Conservation (phyloP, 2,329 filamentous ascomycete species). For the Teratosphaeria pseudoeucalypti region DNA sequence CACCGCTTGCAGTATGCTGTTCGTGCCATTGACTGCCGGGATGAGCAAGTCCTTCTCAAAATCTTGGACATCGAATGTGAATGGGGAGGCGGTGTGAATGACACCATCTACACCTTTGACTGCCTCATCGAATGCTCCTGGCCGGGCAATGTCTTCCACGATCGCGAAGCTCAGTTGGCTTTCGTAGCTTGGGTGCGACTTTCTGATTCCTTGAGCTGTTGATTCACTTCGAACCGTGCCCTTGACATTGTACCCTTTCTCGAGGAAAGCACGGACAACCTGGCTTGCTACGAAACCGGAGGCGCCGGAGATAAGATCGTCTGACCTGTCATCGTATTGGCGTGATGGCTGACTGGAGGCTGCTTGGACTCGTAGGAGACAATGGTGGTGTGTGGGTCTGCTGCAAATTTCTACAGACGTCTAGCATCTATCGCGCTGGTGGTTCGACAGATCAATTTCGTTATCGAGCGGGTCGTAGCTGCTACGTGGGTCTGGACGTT, state of each 20-base stretch:
- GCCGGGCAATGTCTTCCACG: slow-evolving; percentile 23
- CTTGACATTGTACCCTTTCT: slow-evolving; percentile 28
- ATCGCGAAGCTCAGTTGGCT: slow-evolving; percentile 22
- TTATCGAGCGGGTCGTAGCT: background rate
- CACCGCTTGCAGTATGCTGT: background rate
- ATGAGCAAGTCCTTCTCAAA: background rate
- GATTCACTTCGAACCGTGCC: slow-evolving; percentile 27
- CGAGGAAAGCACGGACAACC: slow-evolving; percentile 24
- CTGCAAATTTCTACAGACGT: background rate
- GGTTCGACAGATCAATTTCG: background rate
- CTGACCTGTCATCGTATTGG: background rate
- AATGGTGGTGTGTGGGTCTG: background rate
- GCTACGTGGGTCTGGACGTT: background rate
- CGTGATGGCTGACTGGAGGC: background rate
- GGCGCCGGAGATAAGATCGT: slow-evolving; percentile 28
- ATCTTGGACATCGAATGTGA: background rate
- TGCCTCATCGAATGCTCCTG: slow-evolving; percentile 27
- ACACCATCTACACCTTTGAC: slow-evolving; percentile 22
- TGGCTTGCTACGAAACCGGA: slow-evolving; percentile 31
- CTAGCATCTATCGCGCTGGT: background rate
- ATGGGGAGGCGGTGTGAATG: slow-evolving; percentile 17
- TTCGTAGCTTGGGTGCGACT: background rate
- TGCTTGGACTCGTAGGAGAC: background rate
- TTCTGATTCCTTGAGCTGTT: slow-evolving; percentile 20
- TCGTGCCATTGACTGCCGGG: background rate